phyloP scores from a whole-genome alignment of 768 basidiomycete genomes.

The Suillus hirtellus region DNA sequence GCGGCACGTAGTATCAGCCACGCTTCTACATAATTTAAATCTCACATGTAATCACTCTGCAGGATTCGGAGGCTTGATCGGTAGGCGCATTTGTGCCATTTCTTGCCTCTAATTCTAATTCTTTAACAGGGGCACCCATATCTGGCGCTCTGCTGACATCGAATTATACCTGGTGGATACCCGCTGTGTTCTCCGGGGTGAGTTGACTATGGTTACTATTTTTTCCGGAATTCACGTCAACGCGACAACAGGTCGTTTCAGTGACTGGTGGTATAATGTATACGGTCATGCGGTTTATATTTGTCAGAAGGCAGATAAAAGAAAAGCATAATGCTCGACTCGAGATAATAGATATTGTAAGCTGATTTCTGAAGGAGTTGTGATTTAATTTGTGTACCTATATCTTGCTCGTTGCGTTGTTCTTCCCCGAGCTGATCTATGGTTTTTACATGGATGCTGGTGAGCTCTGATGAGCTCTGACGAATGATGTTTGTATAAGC shows the following conservation, averaged over 20 bases:
- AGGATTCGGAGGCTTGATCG: constrained; percentile 30
- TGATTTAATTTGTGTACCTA: neutral
- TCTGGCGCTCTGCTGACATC: constrained; percentile 55
- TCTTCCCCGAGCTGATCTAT: neutral
- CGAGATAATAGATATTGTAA: neutral
- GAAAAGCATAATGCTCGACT: neutral
- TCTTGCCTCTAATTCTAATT: constrained; percentile 17
- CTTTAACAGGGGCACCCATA: constrained; percentile 50
- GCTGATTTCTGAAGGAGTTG: neutral
- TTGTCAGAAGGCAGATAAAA: neutral
- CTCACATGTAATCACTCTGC: neutral
- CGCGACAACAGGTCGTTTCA: neutral
- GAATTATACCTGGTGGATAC: constrained; percentile 52
- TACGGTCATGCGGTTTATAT: neutral
- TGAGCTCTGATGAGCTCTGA: neutral
- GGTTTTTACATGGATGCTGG: neutral
- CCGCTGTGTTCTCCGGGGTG: constrained; percentile 34
- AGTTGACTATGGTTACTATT: constrained; percentile 7
- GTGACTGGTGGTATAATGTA: constrained; percentile 1
- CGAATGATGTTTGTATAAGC: neutral
- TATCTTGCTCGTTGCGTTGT: neutral
- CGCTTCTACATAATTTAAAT: constrained; percentile 6
- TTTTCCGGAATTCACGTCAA: neutral
- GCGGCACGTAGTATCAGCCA: constrained; percentile 33
- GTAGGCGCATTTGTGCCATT: constrained; percentile 12